A percentile compares a stretch with the other conserved stretches of the same genome.
Evolutionary conservation across 1,284 basidiomycete species (phyloP).

Genomic region (Ustilago esculenta): DNA sequence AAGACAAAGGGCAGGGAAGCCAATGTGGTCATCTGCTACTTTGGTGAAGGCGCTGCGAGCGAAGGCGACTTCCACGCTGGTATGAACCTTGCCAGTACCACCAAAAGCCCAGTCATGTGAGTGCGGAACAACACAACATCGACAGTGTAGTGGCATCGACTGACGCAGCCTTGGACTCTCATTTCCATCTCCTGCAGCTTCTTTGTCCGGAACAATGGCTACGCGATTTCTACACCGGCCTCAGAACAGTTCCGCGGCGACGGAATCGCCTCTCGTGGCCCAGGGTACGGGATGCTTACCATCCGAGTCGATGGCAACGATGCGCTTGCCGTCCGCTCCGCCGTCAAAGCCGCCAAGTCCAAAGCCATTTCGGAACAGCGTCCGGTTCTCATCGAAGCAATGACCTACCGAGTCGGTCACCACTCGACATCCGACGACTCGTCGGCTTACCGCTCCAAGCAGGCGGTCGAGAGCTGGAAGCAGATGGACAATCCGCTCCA

Average conservation of each 20-base stretch:
- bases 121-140: slow-evolving; percentile 50
- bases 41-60: slow-evolving; percentile 76
- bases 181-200: slow-evolving; percentile 71
- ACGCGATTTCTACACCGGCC: slow-evolving; percentile 92
- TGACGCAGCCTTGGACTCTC: too few relatives aligned
- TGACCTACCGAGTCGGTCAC: slow-evolving; percentile 76
- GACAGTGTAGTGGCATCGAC: too few relatives aligned
- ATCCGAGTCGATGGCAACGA: slow-evolving; percentile 89
- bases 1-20: slow-evolving; percentile 75
- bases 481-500: slow-evolving; percentile 81
- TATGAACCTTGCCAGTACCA: slow-evolving; percentile 68
- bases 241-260: slow-evolving; percentile 78
- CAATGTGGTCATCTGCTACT: slow-evolving; percentile 83
- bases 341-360: slow-evolving; percentile 79
- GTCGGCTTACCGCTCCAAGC: slow-evolving; percentile 76
- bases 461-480: slow-evolving; percentile 59
- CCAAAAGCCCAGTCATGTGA: slow-evolving; percentile 56
- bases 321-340: slow-evolving; percentile 83
- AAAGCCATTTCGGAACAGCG: slow-evolving; percentile 78
- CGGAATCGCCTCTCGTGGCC: slow-evolving; percentile 76
- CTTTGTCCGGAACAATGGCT: slow-evolving; percentile 78
- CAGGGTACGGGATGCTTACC: slow-evolving; percentile 82
- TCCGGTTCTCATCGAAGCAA: slow-evolving; percentile 83
- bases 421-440: slow-evolving; percentile 95
- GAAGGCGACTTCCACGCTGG: slow-evolving; percentile 73